Percentiles rank a stretch among this genome's conserved stretches.
Evolutionary conservation across 2,329 filamentous ascomycete genomes (phyloP).

Genomic region (Parafenestella ontariensis): DNA sequence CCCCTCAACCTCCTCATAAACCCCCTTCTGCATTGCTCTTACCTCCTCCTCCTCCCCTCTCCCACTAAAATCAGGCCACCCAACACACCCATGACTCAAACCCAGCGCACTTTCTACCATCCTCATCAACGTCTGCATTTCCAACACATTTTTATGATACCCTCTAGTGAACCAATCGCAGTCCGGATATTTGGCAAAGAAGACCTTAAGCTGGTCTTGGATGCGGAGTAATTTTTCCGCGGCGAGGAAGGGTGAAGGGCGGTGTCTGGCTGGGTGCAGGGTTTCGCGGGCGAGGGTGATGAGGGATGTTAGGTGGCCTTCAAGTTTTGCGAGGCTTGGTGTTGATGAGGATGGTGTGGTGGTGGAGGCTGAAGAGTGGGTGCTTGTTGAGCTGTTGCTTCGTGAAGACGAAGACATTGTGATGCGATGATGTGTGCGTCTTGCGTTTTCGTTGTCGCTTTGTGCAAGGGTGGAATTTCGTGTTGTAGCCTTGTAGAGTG

Average conservation of each 20-base stretch:
- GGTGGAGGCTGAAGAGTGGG: not conserved
- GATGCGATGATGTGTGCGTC: too few relatives aligned
- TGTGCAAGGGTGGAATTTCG: too few relatives aligned
- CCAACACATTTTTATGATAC: not conserved
- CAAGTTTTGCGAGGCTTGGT: not conserved
- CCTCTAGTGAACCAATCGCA: not conserved
- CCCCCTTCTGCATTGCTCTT: not conserved
- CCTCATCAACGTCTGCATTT: not conserved
- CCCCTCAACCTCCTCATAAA: not conserved
- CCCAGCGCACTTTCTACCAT: not conserved
- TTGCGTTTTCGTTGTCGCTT: too few relatives aligned
- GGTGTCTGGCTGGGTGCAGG: not conserved
- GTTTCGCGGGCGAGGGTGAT: not conserved
- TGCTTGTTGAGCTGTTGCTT: not conserved
- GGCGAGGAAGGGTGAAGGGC: not conserved
- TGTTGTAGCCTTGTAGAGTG: too few relatives aligned
- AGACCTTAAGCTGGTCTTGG: not conserved
- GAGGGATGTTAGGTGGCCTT: not conserved
- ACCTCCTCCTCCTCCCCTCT: not conserved
- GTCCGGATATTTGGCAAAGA: not conserved
- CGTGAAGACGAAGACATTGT: not conserved
- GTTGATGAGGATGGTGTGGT: not conserved
- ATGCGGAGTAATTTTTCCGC: not conserved
- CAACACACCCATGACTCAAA: not conserved
- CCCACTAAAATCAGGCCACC: not conserved